Evolutionary conservation across 257 asterid genomes (phyloP).

Genomic region (Solanum phureja): DNA sequence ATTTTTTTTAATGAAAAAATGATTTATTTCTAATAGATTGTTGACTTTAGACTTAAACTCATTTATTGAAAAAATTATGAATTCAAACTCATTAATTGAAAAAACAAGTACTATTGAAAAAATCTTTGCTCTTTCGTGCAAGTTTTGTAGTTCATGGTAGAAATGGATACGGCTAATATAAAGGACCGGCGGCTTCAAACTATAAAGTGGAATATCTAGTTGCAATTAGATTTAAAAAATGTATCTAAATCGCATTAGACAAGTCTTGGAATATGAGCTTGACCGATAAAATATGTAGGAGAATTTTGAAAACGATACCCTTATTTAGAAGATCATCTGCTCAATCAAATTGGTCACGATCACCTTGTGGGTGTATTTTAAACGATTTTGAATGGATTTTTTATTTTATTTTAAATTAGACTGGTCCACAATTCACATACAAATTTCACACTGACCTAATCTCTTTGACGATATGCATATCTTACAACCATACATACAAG

Average conservation of each 20-base stretch:
- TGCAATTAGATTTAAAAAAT: background rate
- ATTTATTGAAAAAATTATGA: background rate
- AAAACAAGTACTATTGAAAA: background rate
- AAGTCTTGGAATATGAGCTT: background rate
- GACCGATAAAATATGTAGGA: rapidly evolving
- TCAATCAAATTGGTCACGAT: background rate
- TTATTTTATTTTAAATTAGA: background rate
- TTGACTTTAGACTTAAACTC: background rate
- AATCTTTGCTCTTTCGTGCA: background rate
- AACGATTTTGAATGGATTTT: background rate
- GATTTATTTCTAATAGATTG: background rate
- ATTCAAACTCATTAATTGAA: background rate
- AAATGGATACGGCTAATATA: background rate
- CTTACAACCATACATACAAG: background rate
- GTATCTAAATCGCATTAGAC: background rate
- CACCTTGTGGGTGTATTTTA: background rate
- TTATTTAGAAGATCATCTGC: background rate
- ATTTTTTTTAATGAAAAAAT: no score
- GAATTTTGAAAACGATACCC: rapidly evolving
- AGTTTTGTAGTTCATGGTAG: background rate
- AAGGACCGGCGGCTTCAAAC: background rate
- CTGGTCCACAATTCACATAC: background rate
- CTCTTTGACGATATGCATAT: background rate
- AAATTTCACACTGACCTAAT: background rate
- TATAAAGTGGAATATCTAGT: background rate